Evolutionary conservation across 2,329 filamentous ascomycete genomes (phyloP).

Genomic region (Colletotrichum brevisporum): DNA sequence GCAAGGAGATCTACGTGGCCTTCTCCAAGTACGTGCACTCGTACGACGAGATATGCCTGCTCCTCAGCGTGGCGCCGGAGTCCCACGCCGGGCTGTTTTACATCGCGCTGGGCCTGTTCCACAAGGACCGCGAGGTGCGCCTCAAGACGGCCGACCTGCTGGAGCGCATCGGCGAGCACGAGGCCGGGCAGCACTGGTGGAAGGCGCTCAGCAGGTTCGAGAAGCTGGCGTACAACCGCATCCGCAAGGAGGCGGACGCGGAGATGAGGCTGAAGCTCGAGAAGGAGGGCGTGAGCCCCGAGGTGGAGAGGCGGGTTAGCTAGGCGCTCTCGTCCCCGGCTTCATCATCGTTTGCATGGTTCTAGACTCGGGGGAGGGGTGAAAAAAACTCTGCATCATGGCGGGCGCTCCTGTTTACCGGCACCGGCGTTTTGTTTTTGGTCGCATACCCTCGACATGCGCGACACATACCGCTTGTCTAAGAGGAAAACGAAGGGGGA

Average conservation of each 20-base stretch:
- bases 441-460: background rate
- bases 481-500: background rate
- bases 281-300: constrained; percentile 57
- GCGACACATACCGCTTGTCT: background rate
- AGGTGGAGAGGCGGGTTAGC: constrained; percentile 64
- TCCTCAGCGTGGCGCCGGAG: constrained; percentile 86
- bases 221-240: constrained; percentile 86
- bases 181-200: constrained; percentile 96
- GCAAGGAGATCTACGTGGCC: constrained; percentile 87
- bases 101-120: constrained; percentile 90
- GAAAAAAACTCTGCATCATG: constrained; percentile 9
- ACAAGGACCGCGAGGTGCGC: constrained; percentile 86
- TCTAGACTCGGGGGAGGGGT: constrained; percentile 14
- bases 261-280: constrained; percentile 64
- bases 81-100: constrained; percentile 93
- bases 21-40: constrained; percentile 81
- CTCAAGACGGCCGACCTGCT: constrained; percentile 83
- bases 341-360: constrained; percentile 22
- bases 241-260: constrained; percentile 75
- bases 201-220: constrained; percentile 87
- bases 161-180: constrained; percentile 86
- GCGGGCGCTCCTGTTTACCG: constrained; percentile 18
- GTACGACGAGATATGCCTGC: constrained; percentile 88
- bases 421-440: constrained; percentile 22
- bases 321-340: constrained; percentile 47